Base-by-base conservation (phyloP, 78 protist species). In the Chrysochromulina parva region DNA sequence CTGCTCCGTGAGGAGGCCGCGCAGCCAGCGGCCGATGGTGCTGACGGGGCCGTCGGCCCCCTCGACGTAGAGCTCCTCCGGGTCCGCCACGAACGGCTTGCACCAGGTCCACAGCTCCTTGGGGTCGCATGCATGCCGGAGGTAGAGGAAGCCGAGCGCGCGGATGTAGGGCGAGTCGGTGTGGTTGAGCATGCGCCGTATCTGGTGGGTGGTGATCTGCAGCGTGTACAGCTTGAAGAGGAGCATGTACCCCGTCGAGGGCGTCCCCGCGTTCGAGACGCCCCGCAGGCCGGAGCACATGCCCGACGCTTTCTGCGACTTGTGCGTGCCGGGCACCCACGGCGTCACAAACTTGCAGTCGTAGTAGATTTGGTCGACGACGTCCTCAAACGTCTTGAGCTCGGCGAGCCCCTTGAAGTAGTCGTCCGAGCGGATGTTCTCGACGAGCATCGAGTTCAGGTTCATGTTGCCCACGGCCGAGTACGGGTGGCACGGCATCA, bases 391-490 rank as follows among this genome's bases (percentile, higher is more conserved):
- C 11, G 95, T 91, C 58, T 1, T 38, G 28, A 93, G 16, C 47
- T 65, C n/a, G 22, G 55, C n/a, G 66, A 26, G 76, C n/a, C 89
- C 74, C 85, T 87, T 94, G 88, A 95, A 96, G 47, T 96, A 96
- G 53, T 71, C 91, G 0, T 93, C 74, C 48, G 94, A 82, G 52
- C 93, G 92, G 53, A 96, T 96, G 85, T 92, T 96, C 47, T 89
- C 58, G 66, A 92, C 65, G 4, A 96, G 90, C 17, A 95, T 65
- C 20, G 48, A 19, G 91, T 95, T 95, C 28, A 96, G 65, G 69
- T 96, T 96, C 96, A 96, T 94, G 89, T 96, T 95, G 54, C 97
- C 97, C 71, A 89, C 87, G 67, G 92, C 87, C 24, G 82, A 74
- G 24, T 74, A 74, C 6, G 50, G 57, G 24, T 74, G 82, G 82